phyloP scores from a whole-genome alignment of 1,284 basidiomycete species.

The Cystobasidium sp. region DNA sequence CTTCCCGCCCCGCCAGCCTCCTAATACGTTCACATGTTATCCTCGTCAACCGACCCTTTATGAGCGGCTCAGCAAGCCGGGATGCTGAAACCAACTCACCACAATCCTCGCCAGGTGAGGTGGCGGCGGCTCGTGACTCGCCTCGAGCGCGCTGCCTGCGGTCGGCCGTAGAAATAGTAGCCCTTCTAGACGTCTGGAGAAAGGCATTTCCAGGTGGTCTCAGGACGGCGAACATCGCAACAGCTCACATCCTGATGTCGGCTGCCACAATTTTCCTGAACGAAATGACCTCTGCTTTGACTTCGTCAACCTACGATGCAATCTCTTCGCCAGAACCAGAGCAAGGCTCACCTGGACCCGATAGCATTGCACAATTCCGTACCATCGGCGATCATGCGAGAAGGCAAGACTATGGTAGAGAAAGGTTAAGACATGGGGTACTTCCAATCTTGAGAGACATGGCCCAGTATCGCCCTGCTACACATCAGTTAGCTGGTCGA shows the following conservation, averaged over 20 bases:
- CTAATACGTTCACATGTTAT: conserved; percentile 17
- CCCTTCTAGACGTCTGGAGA: not conserved
- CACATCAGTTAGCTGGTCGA: not conserved
- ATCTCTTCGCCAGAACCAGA: too few species aligned
- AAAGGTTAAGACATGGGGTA: not conserved
- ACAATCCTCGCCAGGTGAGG: not conserved
- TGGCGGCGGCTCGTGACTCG: conserved; percentile 1
- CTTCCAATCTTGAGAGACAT: not conserved
- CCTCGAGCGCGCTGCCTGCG: conserved; percentile 10
- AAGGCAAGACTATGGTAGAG: not conserved
- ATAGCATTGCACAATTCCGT: too few species aligned
- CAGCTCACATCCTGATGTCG: conserved; percentile 10
- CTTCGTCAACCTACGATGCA: too few species aligned
- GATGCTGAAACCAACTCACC: not conserved
- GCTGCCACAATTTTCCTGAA: conserved; percentile 10
- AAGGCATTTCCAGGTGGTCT: not conserved
- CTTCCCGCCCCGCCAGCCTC: not conserved
- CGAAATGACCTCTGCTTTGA: not conserved
- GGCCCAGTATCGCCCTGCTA: not conserved
- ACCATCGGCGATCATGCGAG: not conserved
- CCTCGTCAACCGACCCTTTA: conserved; percentile 23
- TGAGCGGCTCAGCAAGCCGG: not conserved
- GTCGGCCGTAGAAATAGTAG: conserved; percentile 1
- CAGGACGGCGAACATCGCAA: not conserved
- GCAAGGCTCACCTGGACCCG: too few species aligned